Percentiles rank a stretch among this genome's conserved stretches.
Evolutionary conservation across 805 yeast genomes (phyloP).

Genomic region (Candida verbasci): DNA sequence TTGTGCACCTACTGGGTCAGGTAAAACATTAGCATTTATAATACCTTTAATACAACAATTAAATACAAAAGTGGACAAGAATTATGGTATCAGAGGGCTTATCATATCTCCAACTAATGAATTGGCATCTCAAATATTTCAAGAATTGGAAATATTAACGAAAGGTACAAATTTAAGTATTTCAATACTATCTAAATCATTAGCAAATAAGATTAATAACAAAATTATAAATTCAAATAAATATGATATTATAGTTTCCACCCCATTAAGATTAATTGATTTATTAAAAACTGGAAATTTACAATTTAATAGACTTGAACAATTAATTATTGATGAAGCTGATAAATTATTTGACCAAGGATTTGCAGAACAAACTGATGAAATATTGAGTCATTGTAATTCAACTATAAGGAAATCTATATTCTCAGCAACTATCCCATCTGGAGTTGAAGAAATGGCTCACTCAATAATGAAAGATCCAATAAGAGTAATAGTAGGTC

Average conservation of each 20-base stretch:
- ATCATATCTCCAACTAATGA: slow-evolving; percentile 94
- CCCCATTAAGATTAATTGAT: slow-evolving; percentile 87
- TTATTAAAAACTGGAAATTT: slow-evolving; percentile 59
- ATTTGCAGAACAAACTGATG: slow-evolving; percentile 88
- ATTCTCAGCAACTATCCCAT: slow-evolving; percentile 94
- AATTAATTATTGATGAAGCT: slow-evolving; percentile 89
- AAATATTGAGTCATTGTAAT: slow-evolving; percentile 59
- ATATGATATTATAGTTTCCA: slow-evolving; percentile 77
- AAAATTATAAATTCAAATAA: slow-evolving; percentile 55
- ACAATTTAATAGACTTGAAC: slow-evolving; percentile 62
- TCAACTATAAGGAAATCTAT: slow-evolving; percentile 63
- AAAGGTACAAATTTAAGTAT: slow-evolving; percentile 53
- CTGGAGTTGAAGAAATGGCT: slow-evolving; percentile 87
- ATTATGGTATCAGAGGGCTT: slow-evolving; percentile 63
- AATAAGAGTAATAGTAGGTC: slow-evolving; percentile 83
- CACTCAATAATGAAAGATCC: slow-evolving; percentile 80
- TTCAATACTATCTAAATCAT: slow-evolving; percentile 65
- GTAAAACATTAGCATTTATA: slow-evolving; percentile 88
- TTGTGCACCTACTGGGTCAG: slow-evolving; percentile 98
- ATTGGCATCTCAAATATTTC: slow-evolving; percentile 79
- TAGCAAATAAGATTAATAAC: slow-evolving; percentile 63
- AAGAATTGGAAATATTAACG: slow-evolving; percentile 58
- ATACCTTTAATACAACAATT: slow-evolving; percentile 70
- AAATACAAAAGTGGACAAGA: slow-evolving; percentile 19
- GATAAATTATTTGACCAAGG: slow-evolving; percentile 86